These are phyloP conservation scores for Aspergillus arachidicola DNA, from an alignment of 2,329 filamentous ascomycete genomes.

Conservation along the genomic window DNA sequence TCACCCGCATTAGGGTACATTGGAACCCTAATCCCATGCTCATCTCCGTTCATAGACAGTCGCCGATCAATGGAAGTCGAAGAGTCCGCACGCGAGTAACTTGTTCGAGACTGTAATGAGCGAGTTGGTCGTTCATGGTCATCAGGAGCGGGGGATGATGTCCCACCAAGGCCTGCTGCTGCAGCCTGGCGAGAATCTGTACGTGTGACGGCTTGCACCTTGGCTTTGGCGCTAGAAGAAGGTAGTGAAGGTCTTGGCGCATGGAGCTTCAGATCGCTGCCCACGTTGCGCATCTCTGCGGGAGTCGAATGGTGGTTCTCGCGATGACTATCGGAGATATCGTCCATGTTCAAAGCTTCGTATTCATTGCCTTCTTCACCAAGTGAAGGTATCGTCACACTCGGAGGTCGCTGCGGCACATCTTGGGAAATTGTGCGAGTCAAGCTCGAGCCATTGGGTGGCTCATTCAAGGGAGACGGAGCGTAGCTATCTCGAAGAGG, in stretches of 20 bases:
- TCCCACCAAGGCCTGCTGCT: conserved; percentile 77
- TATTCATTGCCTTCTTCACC: conserved; percentile 93
- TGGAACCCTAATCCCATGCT: conserved; percentile 89
- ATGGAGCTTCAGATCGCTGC: conserved; percentile 80
- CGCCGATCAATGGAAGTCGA: conserved; percentile 56
- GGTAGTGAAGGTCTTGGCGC: conserved; percentile 87
- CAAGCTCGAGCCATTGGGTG: conserved; percentile 45
- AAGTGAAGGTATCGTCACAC: conserved; percentile 79
- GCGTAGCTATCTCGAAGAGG: conserved; percentile 78
- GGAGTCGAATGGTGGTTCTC: conserved; percentile 54
- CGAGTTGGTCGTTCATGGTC: conserved; percentile 57
- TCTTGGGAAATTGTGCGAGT: conserved; percentile 39
- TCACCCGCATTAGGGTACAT: conserved; percentile 93
- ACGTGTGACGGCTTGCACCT: conserved; percentile 80
- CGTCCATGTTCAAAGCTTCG: conserved; percentile 59
- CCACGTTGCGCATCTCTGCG: conserved; percentile 76
- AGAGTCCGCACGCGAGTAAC: conserved; percentile 54
- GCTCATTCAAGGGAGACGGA: conserved; percentile 82
- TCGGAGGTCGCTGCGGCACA: conserved; percentile 63
- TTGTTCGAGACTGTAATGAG: conserved; percentile 64
- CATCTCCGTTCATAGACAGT: conserved; percentile 66
- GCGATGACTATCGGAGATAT: conserved; percentile 45
- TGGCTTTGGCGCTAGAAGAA: conserved; percentile 76
- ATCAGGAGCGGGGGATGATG: conserved; percentile 49
- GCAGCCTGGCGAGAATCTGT: conserved; percentile 89